Percentiles rank a stretch among this genome's conserved stretches.
Evolutionary conservation across 192 early-diverging fungal species (phyloP).

Genomic region (Endogone sp.): DNA sequence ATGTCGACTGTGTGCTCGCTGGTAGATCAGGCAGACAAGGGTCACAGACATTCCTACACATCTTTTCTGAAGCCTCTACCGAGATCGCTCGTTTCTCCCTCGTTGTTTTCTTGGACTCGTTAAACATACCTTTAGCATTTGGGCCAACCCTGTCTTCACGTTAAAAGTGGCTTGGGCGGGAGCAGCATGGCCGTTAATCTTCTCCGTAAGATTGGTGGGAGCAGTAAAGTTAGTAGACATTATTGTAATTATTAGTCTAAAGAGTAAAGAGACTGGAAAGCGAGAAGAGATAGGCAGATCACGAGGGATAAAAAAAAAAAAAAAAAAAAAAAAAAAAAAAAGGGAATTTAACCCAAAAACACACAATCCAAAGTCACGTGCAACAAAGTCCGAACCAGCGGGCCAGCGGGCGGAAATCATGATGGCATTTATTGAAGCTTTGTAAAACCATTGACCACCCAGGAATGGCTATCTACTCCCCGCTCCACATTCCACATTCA

Average conservation of each 20-base stretch:
- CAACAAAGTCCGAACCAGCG: too few species aligned
- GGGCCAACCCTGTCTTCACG: conserved; percentile 94
- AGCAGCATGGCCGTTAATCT: conserved; percentile 25
- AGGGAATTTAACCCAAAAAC: too few species aligned
- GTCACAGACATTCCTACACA: neutral
- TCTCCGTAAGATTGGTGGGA: conserved; percentile 41
- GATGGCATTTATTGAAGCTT: too few species aligned
- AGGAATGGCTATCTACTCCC: too few species aligned
- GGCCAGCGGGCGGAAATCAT: too few species aligned
- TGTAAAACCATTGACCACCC: too few species aligned
- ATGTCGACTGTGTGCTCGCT: too few species aligned
- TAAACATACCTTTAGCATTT: conserved; percentile 87
- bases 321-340: too few species aligned
- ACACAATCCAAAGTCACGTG: too few species aligned
- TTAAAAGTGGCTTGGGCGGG: conserved; percentile 56
- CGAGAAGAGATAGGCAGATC: conserved; percentile 7
- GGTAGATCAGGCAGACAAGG: too few species aligned
- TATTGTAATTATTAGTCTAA: neutral
- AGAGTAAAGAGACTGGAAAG: neutral
- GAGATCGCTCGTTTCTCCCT: neutral
- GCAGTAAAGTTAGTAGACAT: conserved; percentile 36
- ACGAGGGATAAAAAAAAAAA: neutral
- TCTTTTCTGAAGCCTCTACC: neutral
- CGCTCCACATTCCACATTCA: too few species aligned
- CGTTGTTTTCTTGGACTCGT: neutral